Evolutionary conservation across 2,329 filamentous ascomycete species (phyloP).

Genomic region (Mariannaea elegans): DNA sequence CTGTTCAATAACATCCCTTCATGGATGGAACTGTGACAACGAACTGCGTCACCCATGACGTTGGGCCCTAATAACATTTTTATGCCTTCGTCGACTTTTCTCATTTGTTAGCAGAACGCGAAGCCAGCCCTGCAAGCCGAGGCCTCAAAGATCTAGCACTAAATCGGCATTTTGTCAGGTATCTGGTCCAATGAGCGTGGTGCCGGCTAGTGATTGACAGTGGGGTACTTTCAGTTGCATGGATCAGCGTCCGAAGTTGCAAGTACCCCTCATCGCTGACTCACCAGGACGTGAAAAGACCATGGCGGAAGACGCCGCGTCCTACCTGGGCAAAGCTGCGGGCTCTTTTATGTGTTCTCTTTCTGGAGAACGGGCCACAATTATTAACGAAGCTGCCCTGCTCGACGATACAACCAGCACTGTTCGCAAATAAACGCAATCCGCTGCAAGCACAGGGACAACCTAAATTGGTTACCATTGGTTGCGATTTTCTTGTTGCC

Average conservation of each 20-base stretch:
- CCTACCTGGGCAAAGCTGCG: too few relatives aligned
- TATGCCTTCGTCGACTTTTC: not conserved
- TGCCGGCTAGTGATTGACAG: not conserved
- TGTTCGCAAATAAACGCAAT: too few relatives aligned
- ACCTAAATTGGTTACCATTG: too few relatives aligned
- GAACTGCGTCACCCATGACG: not conserved
- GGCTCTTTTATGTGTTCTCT: too few relatives aligned
- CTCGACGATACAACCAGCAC: too few relatives aligned
- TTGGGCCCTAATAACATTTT: not conserved
- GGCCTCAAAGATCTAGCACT: slow-evolving; percentile 11
- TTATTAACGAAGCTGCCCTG: too few relatives aligned
- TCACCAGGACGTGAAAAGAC: slow-evolving; percentile 3
- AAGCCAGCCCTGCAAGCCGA: slow-evolving; percentile 24
- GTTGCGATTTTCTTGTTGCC: too few relatives aligned
- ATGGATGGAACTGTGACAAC: not conserved
- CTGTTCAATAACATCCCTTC: not conserved
- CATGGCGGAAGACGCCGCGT: not conserved
- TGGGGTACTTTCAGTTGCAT: slow-evolving; percentile 4
- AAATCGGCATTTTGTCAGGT: not conserved
- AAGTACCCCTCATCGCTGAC: slow-evolving; percentile 5
- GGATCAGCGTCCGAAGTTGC: not conserved
- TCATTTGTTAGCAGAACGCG: not conserved
- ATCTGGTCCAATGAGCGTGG: not conserved
- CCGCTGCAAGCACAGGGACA: too few relatives aligned
- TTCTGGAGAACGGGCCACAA: too few relatives aligned